Percentiles rank a stretch among this genome's conserved stretches.
These are phyloP conservation scores for Fusarium proliferatum DNA, from an alignment of 2,329 filamentous ascomycete species.

Conservation along the genomic window DNA sequence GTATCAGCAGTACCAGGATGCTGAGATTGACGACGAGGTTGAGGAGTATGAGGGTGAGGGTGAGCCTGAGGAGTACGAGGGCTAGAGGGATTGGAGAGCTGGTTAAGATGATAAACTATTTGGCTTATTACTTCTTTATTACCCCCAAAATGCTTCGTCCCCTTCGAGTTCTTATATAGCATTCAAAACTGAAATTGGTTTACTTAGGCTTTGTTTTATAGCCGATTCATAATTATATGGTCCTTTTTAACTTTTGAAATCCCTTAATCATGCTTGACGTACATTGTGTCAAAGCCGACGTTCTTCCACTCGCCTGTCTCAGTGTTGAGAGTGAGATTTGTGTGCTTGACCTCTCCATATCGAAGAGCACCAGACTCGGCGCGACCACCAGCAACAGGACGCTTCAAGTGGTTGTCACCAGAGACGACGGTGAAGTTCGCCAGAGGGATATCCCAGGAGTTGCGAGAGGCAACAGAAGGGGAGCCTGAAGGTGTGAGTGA, in stretches of 20 bases:
- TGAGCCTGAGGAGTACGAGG: slow-evolving; percentile 30
- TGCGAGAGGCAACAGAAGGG: slow-evolving; percentile 68
- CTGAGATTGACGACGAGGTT: slow-evolving; percentile 94
- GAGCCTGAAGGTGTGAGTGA: slow-evolving; percentile 25
- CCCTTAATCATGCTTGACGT: slow-evolving; percentile 9
- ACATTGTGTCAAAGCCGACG: slow-evolving; percentile 21
- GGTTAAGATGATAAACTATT: slow-evolving; percentile 18
- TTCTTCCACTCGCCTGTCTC: slow-evolving; percentile 30
- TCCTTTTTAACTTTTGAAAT: not conserved
- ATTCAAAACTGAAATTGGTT: slow-evolving; percentile 35
- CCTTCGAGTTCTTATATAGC: slow-evolving; percentile 21
- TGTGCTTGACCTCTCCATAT: slow-evolving; percentile 54
- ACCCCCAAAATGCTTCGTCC: slow-evolving; percentile 19
- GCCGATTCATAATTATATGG: slow-evolving; percentile 18
- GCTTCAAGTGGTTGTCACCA: slow-evolving; percentile 68
- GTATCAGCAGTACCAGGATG: slow-evolving; percentile 99
- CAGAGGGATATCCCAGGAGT: slow-evolving; percentile 72
- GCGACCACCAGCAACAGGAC: slow-evolving; percentile 55
- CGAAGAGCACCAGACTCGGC: slow-evolving; percentile 67
- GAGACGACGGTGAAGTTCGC: slow-evolving; percentile 76
- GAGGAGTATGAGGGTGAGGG: slow-evolving; percentile 69
- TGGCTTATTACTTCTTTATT: slow-evolving; percentile 17
- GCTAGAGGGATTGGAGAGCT: slow-evolving; percentile 9
- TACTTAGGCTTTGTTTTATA: slow-evolving; percentile 6
- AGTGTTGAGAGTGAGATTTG: slow-evolving; percentile 37